Evolutionary conservation across 208 protist genomes (phyloP).

Genomic region (Wallacemonas collosoma): DNA sequence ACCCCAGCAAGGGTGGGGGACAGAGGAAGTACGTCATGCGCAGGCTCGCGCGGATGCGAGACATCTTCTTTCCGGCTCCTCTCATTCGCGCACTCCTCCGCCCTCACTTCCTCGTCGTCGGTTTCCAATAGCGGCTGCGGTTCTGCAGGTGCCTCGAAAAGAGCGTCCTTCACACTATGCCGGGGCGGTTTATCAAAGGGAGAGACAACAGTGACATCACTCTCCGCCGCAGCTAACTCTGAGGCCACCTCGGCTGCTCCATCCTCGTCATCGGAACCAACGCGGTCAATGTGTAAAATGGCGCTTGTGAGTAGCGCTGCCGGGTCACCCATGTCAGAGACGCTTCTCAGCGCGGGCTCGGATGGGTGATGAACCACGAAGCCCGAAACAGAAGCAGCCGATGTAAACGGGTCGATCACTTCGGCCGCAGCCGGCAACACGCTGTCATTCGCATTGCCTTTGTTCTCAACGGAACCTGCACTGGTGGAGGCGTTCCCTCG

Average conservation of each 20-base stretch:
- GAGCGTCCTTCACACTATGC: not conserved
- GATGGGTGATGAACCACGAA: slow-evolving; percentile 9
- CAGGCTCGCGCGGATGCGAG: too few relatives aligned
- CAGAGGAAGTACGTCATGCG: too few relatives aligned
- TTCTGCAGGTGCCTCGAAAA: too few relatives aligned
- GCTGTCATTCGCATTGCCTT: not conserved
- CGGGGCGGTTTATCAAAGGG: not conserved
- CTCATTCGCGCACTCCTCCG: too few relatives aligned
- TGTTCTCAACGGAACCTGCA: too few relatives aligned
- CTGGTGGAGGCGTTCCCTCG: not conserved
- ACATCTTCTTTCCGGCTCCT: too few relatives aligned
- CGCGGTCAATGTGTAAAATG: slow-evolving; percentile 4
- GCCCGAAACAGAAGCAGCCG: not conserved
- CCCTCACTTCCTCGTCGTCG: too few relatives aligned
- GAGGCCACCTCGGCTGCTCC: not conserved
- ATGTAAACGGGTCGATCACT: not conserved
- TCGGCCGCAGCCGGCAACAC: not conserved
- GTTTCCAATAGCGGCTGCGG: too few relatives aligned
- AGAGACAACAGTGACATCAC: not conserved
- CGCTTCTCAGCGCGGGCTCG: slow-evolving; percentile 1
- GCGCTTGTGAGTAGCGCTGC: not conserved
- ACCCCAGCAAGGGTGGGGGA: too few relatives aligned
- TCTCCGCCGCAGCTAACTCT: not conserved
- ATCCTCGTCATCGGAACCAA: slow-evolving; percentile 1
- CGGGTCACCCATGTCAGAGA: slow-evolving; percentile 1